Percentiles rank a stretch among this genome's conserved stretches.
Evolutionary conservation across 2,329 filamentous ascomycete species (phyloP).

Genomic region (Sporothrix brunneoviolacea): DNA sequence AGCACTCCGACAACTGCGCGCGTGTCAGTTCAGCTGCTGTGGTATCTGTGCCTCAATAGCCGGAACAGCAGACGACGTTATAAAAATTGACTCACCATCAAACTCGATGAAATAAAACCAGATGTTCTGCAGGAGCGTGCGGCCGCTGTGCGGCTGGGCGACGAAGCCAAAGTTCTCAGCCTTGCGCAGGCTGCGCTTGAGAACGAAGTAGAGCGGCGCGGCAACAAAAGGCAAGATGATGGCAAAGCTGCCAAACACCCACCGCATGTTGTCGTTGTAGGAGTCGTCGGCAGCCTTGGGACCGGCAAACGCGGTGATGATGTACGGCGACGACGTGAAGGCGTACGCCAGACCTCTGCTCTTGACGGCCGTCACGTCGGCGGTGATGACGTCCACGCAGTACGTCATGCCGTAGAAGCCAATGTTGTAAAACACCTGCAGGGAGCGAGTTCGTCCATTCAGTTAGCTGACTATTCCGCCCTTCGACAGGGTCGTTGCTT

Average conservation of each 20-base stretch:
- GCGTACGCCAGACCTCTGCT: conserved; percentile 58
- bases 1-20: conserved; percentile 44
- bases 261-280: conserved; percentile 49
- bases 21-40: too few relatives aligned
- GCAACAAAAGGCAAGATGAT: conserved; percentile 53
- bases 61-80: too few relatives aligned
- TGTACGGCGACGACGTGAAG: conserved; percentile 55
- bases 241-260: conserved; percentile 58
- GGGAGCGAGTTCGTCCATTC: too few relatives aligned
- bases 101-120: conserved; percentile 49
- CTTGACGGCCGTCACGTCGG: conserved; percentile 56
- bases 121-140: conserved; percentile 41
- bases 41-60: too few relatives aligned
- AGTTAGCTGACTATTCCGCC: too few relatives aligned
- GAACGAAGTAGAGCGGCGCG: conserved; percentile 48
- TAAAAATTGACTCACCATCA: conserved; percentile 23
- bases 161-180: conserved; percentile 47
- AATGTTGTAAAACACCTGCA: conserved; percentile 56
- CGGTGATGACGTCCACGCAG: conserved; percentile 55
- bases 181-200: conserved; percentile 51
- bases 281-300: conserved; percentile 49
- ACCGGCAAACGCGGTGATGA: conserved; percentile 56
- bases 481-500: too few relatives aligned
- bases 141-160: conserved; percentile 32
- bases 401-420: conserved; percentile 35